phyloP scores from a whole-genome alignment of 148 eudicot species.

The Tetragonia tetragonoides region DNA sequence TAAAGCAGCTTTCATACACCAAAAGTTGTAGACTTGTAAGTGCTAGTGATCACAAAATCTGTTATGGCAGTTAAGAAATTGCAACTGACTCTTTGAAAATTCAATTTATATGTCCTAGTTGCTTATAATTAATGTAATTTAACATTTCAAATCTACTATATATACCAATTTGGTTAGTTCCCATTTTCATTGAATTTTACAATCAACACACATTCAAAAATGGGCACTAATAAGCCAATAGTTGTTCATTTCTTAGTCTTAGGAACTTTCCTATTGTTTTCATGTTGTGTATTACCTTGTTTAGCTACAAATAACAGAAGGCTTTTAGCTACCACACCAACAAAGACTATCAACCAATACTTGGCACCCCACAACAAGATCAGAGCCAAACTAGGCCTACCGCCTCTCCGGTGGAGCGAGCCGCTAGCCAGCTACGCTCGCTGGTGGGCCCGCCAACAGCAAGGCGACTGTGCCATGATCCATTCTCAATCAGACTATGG shows the following conservation, averaged over 20 bases:
- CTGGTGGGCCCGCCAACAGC: constrained; percentile 39
- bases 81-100: background rate
- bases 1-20: constrained; percentile 17
- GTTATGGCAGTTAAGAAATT: constrained; percentile 23
- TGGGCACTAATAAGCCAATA: constrained; percentile 17
- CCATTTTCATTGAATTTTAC: background rate
- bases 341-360: constrained; percentile 24
- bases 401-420: constrained; percentile 34
- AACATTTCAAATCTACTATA: constrained; percentile 13
- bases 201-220: background rate
- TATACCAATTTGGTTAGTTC: constrained; percentile 19
- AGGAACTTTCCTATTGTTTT: constrained; percentile 13
- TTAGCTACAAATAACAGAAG: constrained; percentile 17
- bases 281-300: constrained; percentile 13
- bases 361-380: constrained; percentile 30
- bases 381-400: constrained; percentile 29
- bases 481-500: constrained; percentile 31
- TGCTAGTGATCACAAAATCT: constrained; percentile 11
- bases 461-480: constrained; percentile 33
- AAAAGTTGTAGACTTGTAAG: background rate
- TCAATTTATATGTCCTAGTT: background rate
- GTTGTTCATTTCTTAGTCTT: constrained; percentile 1
- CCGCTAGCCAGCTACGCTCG: constrained; percentile 31
- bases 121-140: background rate
- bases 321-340: constrained; percentile 19